phyloP scores from a whole-genome alignment of 768 basidiomycete species.

The Brasilioporus rufonigricans region DNA sequence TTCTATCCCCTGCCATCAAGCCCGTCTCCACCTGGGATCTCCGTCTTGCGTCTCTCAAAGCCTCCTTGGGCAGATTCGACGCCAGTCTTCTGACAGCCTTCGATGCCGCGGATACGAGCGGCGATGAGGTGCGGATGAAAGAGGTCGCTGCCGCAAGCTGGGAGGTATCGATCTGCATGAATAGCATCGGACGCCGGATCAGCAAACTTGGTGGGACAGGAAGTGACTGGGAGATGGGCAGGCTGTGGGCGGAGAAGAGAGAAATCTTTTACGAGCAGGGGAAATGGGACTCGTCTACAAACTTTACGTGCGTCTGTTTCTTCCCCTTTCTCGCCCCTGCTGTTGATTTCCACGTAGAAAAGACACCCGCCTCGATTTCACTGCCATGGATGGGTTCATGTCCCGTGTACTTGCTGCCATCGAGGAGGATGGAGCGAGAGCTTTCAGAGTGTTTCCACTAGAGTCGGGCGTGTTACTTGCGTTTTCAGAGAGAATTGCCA shows the following conservation, averaged over 20 bases:
- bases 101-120: slow-evolving; percentile 73
- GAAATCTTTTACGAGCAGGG: no score
- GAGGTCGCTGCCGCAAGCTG: slow-evolving; percentile 57
- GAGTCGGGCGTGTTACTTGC: slow-evolving; percentile 71
- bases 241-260: no score
- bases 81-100: slow-evolving; percentile 83
- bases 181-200: neutral
- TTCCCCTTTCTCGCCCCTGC: no score
- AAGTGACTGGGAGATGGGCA: no score
- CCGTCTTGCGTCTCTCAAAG: slow-evolving; percentile 62
- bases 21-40: slow-evolving; percentile 69
- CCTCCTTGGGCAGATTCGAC: slow-evolving; percentile 87
- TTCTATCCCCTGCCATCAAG: slow-evolving; percentile 67
- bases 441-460: slow-evolving; percentile 84
- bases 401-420: slow-evolving; percentile 40
- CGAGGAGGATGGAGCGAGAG: slow-evolving; percentile 71
- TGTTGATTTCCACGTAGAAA: no score
- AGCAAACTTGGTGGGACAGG: neutral
- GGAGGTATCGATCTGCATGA: neutral
- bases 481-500: slow-evolving; percentile 82
- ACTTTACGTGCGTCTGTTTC: no score
- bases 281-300: no score
- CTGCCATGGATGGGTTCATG: slow-evolving; percentile 73
- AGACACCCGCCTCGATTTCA: no score
- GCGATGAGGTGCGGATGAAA: slow-evolving; percentile 74